Evolutionary conservation across 2,329 filamentous ascomycete species (phyloP), one percentile per base, ranked within the genome.

Genomic region (Fusarium domesticum): DNA sequence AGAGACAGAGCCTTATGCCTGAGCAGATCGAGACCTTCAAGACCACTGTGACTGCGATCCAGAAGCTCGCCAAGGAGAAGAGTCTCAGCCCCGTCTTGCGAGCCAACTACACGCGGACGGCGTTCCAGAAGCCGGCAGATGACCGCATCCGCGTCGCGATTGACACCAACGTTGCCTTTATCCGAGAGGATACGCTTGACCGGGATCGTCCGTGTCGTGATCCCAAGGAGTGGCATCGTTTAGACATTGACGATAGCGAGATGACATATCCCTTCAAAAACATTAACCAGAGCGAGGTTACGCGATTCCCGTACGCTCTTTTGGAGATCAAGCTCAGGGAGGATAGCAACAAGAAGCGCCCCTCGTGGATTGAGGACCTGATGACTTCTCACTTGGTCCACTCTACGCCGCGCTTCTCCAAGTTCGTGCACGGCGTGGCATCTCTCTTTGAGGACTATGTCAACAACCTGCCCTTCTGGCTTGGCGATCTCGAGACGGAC

Each of bases 391-490:
- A 98, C 66, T 78, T 98, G 5, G 87, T 98, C 51, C 90, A 96
- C 64, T 83, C 90, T 35, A 84, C 87, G 0, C 89, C 91, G 2
- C 83, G 87, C 39, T 98, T 98, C 71, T 96, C 90, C 59, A 98
- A 98, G 67, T 98, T 97, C 58, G 87, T 95, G 3, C 92, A 98
- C 60, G 93, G 93, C 49, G 84, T 95, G 5, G 91, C 92, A 6
- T 84, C 85, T 31, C 76, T 98, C 2, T 97, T 97, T 57, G 93
- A 97, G 60, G 89, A 98, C 67, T 83, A 96, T 61, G 91, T 98
- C 66, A 97, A 97, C 70, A 91, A 83, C 51, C 83, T 97, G 61
- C 93, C 93, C 12, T 96, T 97, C 72, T 98, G 93, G 93, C 79
- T 97, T 25, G 85, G 85, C 59, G 87, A 95, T 51, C 77, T 97